Evolutionary conservation across 164 flowering plant species (phyloP), one percentile per base, ranked within the genome.

Genomic region (Dillenia suffruticosa): DNA sequence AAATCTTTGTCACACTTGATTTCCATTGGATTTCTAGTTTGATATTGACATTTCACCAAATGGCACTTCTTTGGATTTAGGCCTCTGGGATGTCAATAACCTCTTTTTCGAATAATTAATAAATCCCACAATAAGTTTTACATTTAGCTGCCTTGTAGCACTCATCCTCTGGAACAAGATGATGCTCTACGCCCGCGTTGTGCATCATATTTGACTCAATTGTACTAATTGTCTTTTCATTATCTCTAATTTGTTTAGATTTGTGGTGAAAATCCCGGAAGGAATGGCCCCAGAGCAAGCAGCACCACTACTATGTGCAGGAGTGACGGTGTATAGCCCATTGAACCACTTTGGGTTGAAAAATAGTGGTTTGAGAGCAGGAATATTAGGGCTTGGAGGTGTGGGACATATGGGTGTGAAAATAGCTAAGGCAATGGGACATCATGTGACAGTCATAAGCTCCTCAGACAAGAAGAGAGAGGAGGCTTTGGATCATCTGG

Each of bases 381-480:
- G 79, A 3, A 83, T 87, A 6, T n/a, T 85, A 54, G 93, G 93
- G 19, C 85, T 87, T 8, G 93, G 93, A 44, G 93, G 93, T 10
- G 90, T 85, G 40, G 93, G 93, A 1, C 93, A 87, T 66, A 85
- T 87, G 90, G 93, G 90, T 10, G 93, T 87, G 66, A 77, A 74
- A 63, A 74, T 87, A 49, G 93, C 90, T 1, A 87, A 87, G 66
- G 88, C 93, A 10, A 79, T 87, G 88, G 93, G 90, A 2, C 93
- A 87, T 63, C 88, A 85, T 62, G 90, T 87, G 43, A 82, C 87
- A 9, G 93, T 85, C 47, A 83, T 87, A 9, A 84, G 90, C 75
- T 87, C 93, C 1, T 87, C 93, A 7, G 84, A 85, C 26, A 80
- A 71, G 80, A 87, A 87, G 70, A 76, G 63, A 56, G 74, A 32